Evolutionary conservation across 108 stramenopile species (phyloP), one percentile per base, ranked within the genome.

Genomic region (Skeletonema tropicum): DNA sequence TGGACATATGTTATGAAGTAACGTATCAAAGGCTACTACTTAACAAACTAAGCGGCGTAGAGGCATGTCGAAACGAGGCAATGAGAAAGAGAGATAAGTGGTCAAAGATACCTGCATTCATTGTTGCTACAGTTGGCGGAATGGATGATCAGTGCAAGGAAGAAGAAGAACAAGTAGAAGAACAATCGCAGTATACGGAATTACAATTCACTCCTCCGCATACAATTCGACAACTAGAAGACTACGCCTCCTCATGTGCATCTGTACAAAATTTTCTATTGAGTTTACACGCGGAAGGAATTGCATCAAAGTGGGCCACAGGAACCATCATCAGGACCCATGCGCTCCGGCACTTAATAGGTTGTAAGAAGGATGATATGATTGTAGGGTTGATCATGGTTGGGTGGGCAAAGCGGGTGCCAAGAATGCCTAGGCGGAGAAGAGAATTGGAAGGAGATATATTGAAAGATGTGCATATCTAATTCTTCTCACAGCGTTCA

Each of bases 351-450:
- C 41, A 86, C 13, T 67, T 94, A 30, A 81, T 92, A 0, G 52
- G 71, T 2, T 87, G 84, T 17, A 15, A 68, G 21, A 48, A 70
- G 8, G 71, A 79, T 64, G 90, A 92, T 57, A 83, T 89, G 39
- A 75, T 94, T 13, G 94, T 79, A 0, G 91, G 77, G 2, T 69
- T 94, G 42, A 85, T 94, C 39, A 89, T 92, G 89, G 80, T 94
- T 15, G 89, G 91, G 25, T 75, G 68, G 76, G 59, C 83, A n/a
- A 83, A 75, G 60, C 61, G 74, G 29, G 48, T 64, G 63, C 73
- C 77, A 6, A 32, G 73, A 63, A 62, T 79, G 63, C 64, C 68
- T 13, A 48, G 77, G 14, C 35, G 68, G 39, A 61, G 67, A 30
- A 63, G 77, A 38, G 48, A 26, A 1, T 19, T 75, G 49, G 64